Evolutionary conservation across 176 grass and related monocot genomes (phyloP), one percentile per base, ranked within the genome.

Genomic region (Carex littledalei): DNA sequence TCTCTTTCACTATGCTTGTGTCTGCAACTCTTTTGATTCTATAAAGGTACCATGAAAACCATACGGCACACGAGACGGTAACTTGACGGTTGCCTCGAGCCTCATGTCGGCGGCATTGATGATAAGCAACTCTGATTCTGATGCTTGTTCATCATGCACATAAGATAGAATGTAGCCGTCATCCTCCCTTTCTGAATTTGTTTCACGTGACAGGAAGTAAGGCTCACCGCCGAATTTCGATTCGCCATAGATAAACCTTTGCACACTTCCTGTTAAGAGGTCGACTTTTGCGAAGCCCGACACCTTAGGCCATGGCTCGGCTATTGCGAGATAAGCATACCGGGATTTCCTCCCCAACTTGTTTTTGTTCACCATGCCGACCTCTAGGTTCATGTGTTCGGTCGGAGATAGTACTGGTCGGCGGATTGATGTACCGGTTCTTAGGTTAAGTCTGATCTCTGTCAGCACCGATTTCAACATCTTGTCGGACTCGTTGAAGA

Each of bases 271-370:
- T 63, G 92, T 92, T 15, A 20, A 67, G n/a, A 97, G 92, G 87
- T 94, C 92, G 37, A 97, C 88, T 87, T 97, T 97, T 34, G 94
- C 94, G 75, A 92, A 97, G n/a, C 94, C 94, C 21, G 94, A 97
- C n/a, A 97, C 94, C 90, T 94, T 97, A 39, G 94, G 94, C 94
- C 94, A 97, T 50, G 94, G 94, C 85, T 97, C 94, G 5, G 94
- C 94, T 18, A 97, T 89, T 7, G 92, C 94, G 6, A 97, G 92
- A 89, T 97, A 97, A 20, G 90, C 92, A 80, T 92, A 97, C 79
- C 85, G 53, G 0, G 94, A 94, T 82, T 67, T 83, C 18, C 94
- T 59, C 1, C 94, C 94, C 5, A 97, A 87, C 90, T 82, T 67
- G 83, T 85, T 77, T 0, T 86, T 87, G 90, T 94, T 97, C 63